phyloP scores from a whole-genome alignment of 2,329 filamentous ascomycete species.

The Cytospora piceae region DNA sequence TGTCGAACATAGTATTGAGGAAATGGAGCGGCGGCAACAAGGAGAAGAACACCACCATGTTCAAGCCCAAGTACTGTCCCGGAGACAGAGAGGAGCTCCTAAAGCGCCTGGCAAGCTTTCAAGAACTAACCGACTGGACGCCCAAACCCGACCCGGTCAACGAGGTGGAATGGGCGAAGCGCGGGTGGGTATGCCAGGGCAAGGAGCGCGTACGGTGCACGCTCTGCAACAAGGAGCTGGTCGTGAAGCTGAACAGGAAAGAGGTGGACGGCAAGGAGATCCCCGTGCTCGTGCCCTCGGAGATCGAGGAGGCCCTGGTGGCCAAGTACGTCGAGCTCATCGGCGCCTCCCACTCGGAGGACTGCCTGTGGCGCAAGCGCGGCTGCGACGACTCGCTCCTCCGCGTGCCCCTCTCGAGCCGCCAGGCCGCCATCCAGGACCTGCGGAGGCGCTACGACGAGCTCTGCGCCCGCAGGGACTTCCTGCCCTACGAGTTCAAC shows the following conservation, averaged over 20 bases:
- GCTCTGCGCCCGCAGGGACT: constrained; percentile 55
- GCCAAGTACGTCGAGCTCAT: constrained; percentile 77
- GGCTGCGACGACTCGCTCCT: constrained; percentile 78
- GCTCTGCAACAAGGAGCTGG: constrained; percentile 80
- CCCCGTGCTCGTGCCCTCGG: constrained; percentile 58
- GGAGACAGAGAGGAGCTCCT: constrained; percentile 84
- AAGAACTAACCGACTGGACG: constrained; percentile 91
- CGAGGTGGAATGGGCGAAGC: constrained; percentile 93
- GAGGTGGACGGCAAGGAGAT: constrained; percentile 60
- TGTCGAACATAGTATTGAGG: constrained; percentile 48
- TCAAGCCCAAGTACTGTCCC: constrained; percentile 76
- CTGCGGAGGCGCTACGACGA: constrained; percentile 70
- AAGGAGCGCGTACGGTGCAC: constrained; percentile 84
- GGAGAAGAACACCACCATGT: constrained; percentile 34
- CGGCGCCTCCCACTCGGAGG: constrained; percentile 73
- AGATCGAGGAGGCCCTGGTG: constrained; percentile 72
- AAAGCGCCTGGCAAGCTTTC: constrained; percentile 80
- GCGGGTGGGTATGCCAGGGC: constrained; percentile 85
- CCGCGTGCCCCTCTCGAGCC: constrained; percentile 65
- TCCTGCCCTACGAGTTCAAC: constrained; percentile 66
- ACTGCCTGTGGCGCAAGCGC: constrained; percentile 82
- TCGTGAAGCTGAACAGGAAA: constrained; percentile 74
- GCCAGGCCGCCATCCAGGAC: constrained; percentile 58
- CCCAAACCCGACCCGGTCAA: constrained; percentile 84
- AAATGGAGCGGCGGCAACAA: constrained; percentile 43